Evolutionary conservation across 2,329 filamentous ascomycete species (phyloP).

Genomic region (Sporothrix mexicana): DNA sequence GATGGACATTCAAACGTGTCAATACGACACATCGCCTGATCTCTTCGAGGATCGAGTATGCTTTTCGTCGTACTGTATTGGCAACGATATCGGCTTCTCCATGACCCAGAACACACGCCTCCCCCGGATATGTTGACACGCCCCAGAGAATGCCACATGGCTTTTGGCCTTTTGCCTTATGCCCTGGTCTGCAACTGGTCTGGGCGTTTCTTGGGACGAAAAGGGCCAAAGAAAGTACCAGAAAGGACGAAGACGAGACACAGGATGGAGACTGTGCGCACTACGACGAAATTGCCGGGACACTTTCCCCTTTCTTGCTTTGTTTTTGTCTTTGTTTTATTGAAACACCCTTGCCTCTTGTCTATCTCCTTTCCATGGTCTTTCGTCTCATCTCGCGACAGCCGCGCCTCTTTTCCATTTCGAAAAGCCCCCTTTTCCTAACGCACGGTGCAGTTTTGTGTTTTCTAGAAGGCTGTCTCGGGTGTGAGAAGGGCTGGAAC

Average conservation of each 20-base stretch:
- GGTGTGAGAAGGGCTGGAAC: background rate
- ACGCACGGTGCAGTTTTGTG: background rate
- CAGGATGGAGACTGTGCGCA: background rate
- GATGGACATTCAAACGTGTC: conserved; percentile 1
- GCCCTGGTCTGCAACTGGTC: background rate
- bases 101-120: background rate
- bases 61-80: background rate
- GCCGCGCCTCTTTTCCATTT: background rate
- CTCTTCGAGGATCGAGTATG: background rate
- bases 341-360: no score
- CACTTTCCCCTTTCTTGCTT: background rate
- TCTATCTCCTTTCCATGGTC: no score
- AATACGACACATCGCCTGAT: background rate
- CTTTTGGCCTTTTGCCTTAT: background rate
- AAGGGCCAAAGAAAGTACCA: background rate
- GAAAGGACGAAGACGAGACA: no score
- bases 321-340: background rate
- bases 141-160: conserved; percentile 24
- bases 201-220: background rate
- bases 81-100: background rate
- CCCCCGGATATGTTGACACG: background rate
- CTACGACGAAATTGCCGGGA: conserved; percentile 3
- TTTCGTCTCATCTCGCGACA: conserved; percentile 12
- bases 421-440: background rate
- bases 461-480: background rate